These are phyloP conservation scores for Curvularia hawaiiensis DNA, from an alignment of 2,329 filamentous ascomycete genomes.

Conservation along the genomic window DNA sequence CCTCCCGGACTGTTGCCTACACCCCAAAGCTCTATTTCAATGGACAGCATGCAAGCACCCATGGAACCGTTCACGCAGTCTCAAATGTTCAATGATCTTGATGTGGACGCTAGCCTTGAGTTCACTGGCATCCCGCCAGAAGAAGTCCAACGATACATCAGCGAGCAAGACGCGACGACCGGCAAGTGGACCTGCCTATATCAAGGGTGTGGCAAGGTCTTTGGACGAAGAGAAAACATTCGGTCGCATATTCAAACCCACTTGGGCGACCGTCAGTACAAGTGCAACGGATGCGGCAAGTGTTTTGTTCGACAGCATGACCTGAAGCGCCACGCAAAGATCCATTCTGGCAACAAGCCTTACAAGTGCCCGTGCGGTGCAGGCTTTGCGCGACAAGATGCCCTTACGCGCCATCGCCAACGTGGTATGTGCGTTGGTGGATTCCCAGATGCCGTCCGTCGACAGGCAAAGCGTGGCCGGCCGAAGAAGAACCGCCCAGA, in stretches of 20 bases:
- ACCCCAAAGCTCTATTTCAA: constrained; percentile 28
- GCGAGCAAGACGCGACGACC: constrained; percentile 50
- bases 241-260: constrained; percentile 98
- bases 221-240: constrained; percentile 98
- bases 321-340: constrained; percentile 95
- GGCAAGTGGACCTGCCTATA: constrained; percentile 57
- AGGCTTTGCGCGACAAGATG: constrained; percentile 93
- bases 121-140: constrained; percentile 87
- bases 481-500: constrained; percentile 67
- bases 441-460: constrained; percentile 78
- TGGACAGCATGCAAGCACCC: constrained; percentile 22
- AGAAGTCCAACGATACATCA: constrained; percentile 63
- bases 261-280: constrained; percentile 92
- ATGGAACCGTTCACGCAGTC: constrained; percentile 28
- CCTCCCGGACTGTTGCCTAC: constrained; percentile 35
- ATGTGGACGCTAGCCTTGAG: constrained; percentile 66
- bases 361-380: constrained; percentile 95
- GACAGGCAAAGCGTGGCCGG: constrained; percentile 69
- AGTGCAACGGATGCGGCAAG: constrained; percentile 91
- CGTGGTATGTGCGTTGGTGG: constrained; percentile 96
- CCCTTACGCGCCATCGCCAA: constrained; percentile 90
- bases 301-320: constrained; percentile 98
- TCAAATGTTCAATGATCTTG: constrained; percentile 49
- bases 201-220: constrained; percentile 81
- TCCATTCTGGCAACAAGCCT: constrained; percentile 94